Evolutionary conservation across 805 yeast species (phyloP).

Genomic region (Sungouiella thailandica): DNA sequence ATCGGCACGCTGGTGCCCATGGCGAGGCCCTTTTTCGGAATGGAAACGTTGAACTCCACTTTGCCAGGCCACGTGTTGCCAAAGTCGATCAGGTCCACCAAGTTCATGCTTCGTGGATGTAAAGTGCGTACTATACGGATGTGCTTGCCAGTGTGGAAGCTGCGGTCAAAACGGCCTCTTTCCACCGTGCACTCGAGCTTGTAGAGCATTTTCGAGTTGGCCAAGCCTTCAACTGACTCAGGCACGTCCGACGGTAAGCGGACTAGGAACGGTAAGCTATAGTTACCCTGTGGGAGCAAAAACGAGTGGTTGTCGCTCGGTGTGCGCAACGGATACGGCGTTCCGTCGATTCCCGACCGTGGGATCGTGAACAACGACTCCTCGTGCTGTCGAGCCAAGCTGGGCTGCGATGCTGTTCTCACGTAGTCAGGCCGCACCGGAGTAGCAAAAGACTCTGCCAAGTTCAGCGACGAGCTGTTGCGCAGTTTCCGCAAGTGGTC

Average conservation of each 20-base stretch:
- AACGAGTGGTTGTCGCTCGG: slow-evolving; percentile 26
- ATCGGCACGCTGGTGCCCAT: slow-evolving; percentile 42
- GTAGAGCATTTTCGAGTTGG: slow-evolving; percentile 39
- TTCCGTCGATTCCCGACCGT: slow-evolving; percentile 37
- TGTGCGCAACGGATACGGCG: slow-evolving; percentile 23
- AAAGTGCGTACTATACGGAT: slow-evolving; percentile 42
- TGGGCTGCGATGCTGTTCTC: slow-evolving; percentile 30
- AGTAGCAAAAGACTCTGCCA: background rate
- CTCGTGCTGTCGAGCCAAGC: slow-evolving; percentile 10
- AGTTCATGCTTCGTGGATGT: slow-evolving; percentile 33
- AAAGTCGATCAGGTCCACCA: slow-evolving; percentile 41
- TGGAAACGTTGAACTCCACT: slow-evolving; percentile 43
- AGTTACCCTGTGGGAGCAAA: slow-evolving; percentile 47
- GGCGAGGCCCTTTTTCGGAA: slow-evolving; percentile 42
- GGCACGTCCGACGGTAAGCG: slow-evolving; percentile 42
- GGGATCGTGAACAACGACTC: slow-evolving; percentile 24
- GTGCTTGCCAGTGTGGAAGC: slow-evolving; percentile 30
- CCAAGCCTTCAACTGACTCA: slow-evolving; percentile 49
- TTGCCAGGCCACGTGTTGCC: slow-evolving; percentile 51
- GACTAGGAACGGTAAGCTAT: slow-evolving; percentile 43
- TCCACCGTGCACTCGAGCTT: slow-evolving; percentile 38
- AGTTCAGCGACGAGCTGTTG: slow-evolving; percentile 8
- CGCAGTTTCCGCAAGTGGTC: slow-evolving; percentile 11
- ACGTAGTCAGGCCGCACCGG: slow-evolving; percentile 21
- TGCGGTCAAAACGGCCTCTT: slow-evolving; percentile 40